Conservation (phyloP, 2,329 filamentous ascomycete genomes). For the Talaromyces sp. region DNA sequence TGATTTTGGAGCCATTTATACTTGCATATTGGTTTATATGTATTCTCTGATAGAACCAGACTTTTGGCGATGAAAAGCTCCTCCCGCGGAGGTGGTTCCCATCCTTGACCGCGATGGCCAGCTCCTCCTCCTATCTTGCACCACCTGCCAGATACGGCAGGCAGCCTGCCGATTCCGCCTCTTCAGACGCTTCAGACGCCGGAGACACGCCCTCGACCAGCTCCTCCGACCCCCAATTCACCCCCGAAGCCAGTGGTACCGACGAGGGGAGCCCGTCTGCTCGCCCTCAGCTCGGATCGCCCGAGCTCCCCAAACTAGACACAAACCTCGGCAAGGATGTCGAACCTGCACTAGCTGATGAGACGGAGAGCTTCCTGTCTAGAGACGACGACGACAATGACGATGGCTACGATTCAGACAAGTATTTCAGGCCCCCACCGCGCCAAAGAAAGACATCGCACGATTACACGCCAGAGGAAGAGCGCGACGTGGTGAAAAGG, state of each 20-base stretch:
- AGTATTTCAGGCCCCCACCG: constrained; percentile 17
- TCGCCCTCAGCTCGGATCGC: constrained; percentile 15
- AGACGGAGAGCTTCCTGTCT: constrained; percentile 8
- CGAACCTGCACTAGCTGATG: constrained; percentile 5
- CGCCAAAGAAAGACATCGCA: constrained; percentile 21
- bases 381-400: constrained; percentile 13
- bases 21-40: not conserved
- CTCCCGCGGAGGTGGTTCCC: not conserved
- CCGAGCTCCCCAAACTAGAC: constrained; percentile 25
- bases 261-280: constrained; percentile 18
- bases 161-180: constrained; percentile 6
- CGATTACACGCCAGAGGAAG: constrained; percentile 58
- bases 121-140: constrained; percentile 19
- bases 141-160: constrained; percentile 14
- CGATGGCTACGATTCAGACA: constrained; percentile 22
- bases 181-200: constrained; percentile 14
- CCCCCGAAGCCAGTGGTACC: constrained; percentile 30
- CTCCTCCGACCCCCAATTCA: constrained; percentile 26
- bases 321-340: constrained; percentile 26
- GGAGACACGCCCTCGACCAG: constrained; percentile 21
- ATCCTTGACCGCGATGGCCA: constrained; percentile 16
- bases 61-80: not conserved
- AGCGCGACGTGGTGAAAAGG: constrained; percentile 64
- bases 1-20: not conserved
- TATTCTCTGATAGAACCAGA: not conserved